Evolutionary conservation across 2,329 filamentous ascomycete species (phyloP).

Genomic region (Alternaria arbusti): DNA sequence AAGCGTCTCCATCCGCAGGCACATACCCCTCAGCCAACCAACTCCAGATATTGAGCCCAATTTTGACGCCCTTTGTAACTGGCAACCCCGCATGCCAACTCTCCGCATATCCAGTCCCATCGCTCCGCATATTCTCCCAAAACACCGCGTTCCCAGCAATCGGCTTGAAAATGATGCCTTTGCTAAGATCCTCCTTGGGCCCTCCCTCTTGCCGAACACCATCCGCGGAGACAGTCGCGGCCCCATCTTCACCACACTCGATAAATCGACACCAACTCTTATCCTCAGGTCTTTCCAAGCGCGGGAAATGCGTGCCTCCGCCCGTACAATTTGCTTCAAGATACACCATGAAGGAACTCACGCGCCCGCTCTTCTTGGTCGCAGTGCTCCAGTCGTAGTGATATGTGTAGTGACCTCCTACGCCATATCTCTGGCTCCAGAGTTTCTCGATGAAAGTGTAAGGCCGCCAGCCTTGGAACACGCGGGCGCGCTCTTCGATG

Average conservation of each 20-base stretch:
- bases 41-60: constrained; percentile 70
- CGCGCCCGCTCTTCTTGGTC: constrained; percentile 48
- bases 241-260: constrained; percentile 54
- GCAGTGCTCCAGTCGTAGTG: constrained; percentile 62
- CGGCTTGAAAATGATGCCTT: constrained; percentile 65
- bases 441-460: constrained; percentile 66
- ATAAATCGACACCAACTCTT: constrained; percentile 64
- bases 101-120: constrained; percentile 64
- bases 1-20: constrained; percentile 8
- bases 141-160: constrained; percentile 65
- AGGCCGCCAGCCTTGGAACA: constrained; percentile 66
- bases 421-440: constrained; percentile 66
- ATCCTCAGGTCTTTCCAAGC: constrained; percentile 53
- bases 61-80: constrained; percentile 62
- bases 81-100: constrained; percentile 68
- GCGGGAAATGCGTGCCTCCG: constrained; percentile 67
- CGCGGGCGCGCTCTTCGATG: constrained; percentile 63
- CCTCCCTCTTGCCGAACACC: neutral
- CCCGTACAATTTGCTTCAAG: constrained; percentile 59
- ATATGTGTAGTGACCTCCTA: constrained; percentile 63
- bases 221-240: neutral
- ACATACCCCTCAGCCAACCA: constrained; percentile 59
- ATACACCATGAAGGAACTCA: constrained; percentile 69
- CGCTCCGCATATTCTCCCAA: constrained; percentile 65
- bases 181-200: constrained; percentile 17